Percentiles rank a stretch among this genome's conserved stretches.
Evolutionary conservation across 345 rosid species (phyloP).

Genomic region (Lepidium sativum): DNA sequence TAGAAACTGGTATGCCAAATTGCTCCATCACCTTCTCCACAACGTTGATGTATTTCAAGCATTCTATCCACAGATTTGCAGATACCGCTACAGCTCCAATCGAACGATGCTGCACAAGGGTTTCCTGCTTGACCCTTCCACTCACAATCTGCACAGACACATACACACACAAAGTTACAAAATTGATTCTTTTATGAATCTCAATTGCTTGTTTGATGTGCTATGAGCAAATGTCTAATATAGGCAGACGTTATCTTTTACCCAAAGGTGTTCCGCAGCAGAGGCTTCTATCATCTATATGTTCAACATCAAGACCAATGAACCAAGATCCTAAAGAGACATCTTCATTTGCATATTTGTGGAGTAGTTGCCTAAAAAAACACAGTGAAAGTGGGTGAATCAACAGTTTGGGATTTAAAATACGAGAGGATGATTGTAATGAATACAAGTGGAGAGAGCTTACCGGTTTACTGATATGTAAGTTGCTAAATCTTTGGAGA

Average conservation of each 20-base stretch:
- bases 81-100: conserved; percentile 83
- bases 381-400: not conserved
- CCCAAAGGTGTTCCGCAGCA: conserved; percentile 90
- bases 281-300: conserved; percentile 67
- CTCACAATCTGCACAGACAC: conserved; percentile 45
- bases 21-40: conserved; percentile 71
- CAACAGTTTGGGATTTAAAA: not conserved
- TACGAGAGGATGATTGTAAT: not conserved
- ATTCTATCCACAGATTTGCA: conserved; percentile 84
- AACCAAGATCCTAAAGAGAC: conserved; percentile 86
- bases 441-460: conserved; percentile 5
- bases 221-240: not conserved
- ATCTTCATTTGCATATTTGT: conserved; percentile 85
- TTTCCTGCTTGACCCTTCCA: conserved; percentile 74
- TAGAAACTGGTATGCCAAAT: conserved; percentile 35
- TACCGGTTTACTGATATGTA: conserved; percentile 67
- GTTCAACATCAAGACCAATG: conserved; percentile 83
- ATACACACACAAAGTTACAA: not conserved
- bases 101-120: conserved; percentile 77
- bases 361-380: conserved; percentile 53
- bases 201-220: not conserved
- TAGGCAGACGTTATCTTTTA: conserved; percentile 15
- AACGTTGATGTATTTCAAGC: conserved; percentile 49
- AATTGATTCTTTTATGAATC: conserved; percentile 4
- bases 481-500: conserved; percentile 90